Base-by-base conservation (phyloP, 2,329 filamentous ascomycete genomes). In the Monilinia fructicola region DNA sequence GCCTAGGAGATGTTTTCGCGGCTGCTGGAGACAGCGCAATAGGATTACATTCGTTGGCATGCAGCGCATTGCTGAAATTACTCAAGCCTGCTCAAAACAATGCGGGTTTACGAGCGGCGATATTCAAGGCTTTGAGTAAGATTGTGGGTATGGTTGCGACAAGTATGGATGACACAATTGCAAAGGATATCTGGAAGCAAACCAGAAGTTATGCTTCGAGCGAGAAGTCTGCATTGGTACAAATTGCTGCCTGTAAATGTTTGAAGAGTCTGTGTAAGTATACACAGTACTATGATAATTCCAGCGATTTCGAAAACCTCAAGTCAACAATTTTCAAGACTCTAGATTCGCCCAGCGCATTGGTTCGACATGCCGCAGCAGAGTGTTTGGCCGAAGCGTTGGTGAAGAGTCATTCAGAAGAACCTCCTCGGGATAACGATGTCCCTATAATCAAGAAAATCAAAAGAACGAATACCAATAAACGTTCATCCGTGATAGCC, bases 171-270 rank as follows among this genome's bases (percentile, higher is more conserved):
- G 95, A 99, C 78, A 82, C 81, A 65, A 83, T 93, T 48, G 91
- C 91, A n/a, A 87, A 93, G 74, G 93, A 97, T 76, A 86, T 96
- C 21, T 98, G 93, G 92, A 99, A 97, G 78, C 91, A 94, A 76
- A 90, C 88, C 35, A 88, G 95, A 69, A 92, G 84, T 77, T 85
- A 90, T 72, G 90, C 90, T 38, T 84, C 87, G 0, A 84, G 83
- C 68, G 96, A 99, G 78, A 98, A 95, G 78, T 91, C 92, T 4
- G 83, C 87, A 3, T 83, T 96, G 44, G 93, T 94, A 10, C 87
- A 97, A 76, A 85, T 90, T 21, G 86, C 87, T 66, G 90, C 92
- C 11, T 96, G 91, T 74, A 87, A 87, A 71, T 96, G 92, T 75
- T 79, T 99, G 69, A 89, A 90, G 74, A 83, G 87, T 65, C 80